These are phyloP conservation scores for Micractinium sp. DNA, from an alignment of 139 green algal genomes.

Conservation along the genomic window DNA sequence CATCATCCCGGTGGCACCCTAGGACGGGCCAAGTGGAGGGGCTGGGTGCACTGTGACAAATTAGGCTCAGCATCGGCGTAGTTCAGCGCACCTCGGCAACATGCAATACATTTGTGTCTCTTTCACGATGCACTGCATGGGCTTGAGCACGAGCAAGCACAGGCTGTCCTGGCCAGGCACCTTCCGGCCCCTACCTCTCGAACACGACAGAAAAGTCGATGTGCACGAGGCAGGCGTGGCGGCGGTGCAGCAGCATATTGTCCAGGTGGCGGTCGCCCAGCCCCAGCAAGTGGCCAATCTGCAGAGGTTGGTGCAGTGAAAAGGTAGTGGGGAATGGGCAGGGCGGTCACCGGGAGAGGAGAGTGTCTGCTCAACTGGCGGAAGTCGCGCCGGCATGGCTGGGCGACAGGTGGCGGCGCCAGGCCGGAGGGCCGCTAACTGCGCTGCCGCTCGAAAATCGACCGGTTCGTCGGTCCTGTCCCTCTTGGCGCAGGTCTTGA, in stretches of 20 bases:
- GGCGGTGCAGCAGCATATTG: slow-evolving; percentile 88
- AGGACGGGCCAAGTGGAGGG: no score
- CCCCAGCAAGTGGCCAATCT: slow-evolving; percentile 85
- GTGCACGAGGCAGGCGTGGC: slow-evolving; percentile 64
- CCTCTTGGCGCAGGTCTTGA: no score
- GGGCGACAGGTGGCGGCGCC: no score
- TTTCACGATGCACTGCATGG: neutral
- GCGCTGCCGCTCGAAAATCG: no score
- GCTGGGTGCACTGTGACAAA: neutral
- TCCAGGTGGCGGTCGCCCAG: slow-evolving; percentile 92
- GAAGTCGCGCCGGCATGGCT: no score
- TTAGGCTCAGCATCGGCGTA: no score
- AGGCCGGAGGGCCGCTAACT: no score
- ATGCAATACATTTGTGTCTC: neutral
- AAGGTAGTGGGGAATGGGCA: neutral
- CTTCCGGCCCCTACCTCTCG: slow-evolving; percentile 38
- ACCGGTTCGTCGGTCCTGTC: no score
- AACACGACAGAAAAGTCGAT: slow-evolving; percentile 81
- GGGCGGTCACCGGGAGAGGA: no score
- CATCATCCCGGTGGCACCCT: neutral
- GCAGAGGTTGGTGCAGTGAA: neutral
- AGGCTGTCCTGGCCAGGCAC: neutral
- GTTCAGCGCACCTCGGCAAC: neutral
- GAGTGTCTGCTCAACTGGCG: no score
- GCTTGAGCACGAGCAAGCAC: neutral